Conservation (phyloP, 768 basidiomycete species). For the Mycena indigotica region DNA sequence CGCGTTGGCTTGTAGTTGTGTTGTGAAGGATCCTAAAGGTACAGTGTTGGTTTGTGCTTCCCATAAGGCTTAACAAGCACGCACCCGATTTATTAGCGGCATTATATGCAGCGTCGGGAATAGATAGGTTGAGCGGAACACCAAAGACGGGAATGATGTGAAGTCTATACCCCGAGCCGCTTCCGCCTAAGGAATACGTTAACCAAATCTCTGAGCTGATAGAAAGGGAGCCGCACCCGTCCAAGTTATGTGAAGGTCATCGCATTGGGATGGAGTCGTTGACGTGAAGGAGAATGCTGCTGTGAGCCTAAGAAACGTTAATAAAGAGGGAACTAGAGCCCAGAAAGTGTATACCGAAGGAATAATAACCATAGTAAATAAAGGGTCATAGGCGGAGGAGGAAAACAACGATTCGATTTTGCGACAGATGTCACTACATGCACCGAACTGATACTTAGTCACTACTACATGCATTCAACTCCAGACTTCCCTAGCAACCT, state of each 20-base stretch:
- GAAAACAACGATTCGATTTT: not conserved
- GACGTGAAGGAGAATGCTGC: conserved; percentile 51
- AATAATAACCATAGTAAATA: not conserved
- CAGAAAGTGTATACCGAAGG: conserved; percentile 14
- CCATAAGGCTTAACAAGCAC: too few species aligned
- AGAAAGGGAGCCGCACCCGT: conserved; percentile 1
- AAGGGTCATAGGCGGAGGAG: conserved; percentile 18
- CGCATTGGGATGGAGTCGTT: conserved; percentile 57
- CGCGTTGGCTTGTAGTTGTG: conserved; percentile 45
- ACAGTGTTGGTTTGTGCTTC: too few species aligned
- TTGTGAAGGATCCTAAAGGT: conserved; percentile 49
- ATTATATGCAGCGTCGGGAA: conserved; percentile 57
- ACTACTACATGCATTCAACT: too few species aligned
- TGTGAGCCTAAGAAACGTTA: conserved; percentile 14
- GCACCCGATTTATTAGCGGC: conserved; percentile 37
- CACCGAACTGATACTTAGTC: too few species aligned
- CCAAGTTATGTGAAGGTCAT: conserved; percentile 30
- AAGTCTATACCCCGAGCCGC: conserved; percentile 14
- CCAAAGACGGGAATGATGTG: conserved; percentile 58
- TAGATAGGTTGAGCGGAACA: conserved; percentile 52
- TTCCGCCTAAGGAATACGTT: too few species aligned
- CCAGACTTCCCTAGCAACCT: conserved; percentile 53
- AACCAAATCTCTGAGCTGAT: too few species aligned
- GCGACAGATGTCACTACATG: too few species aligned
- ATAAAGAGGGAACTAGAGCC: conserved; percentile 21